Evolutionary conservation across 306 rosid genomes (phyloP).

Genomic region (Quercus dentata): DNA sequence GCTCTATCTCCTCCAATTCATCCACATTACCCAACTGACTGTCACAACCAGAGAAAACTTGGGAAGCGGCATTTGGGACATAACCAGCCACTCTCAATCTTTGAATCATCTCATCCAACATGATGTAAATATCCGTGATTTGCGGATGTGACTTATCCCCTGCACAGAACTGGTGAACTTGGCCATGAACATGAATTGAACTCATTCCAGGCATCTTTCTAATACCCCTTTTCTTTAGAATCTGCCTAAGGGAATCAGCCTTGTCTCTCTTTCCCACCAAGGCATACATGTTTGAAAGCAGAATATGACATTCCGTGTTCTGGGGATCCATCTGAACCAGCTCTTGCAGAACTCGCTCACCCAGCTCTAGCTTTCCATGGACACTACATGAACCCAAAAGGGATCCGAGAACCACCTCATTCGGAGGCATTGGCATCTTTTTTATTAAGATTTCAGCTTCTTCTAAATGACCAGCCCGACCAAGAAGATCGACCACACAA

Average conservation of each 20-base stretch:
- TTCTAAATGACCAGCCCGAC: constrained; percentile 62
- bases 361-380: constrained; percentile 50
- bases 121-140: constrained; percentile 42
- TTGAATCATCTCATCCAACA: constrained; percentile 57
- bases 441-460: constrained; percentile 49
- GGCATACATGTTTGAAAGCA: constrained; percentile 69
- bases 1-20: constrained; percentile 65
- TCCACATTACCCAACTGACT: constrained; percentile 22
- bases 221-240: constrained; percentile 48
- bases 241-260: constrained; percentile 54
- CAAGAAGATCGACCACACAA: constrained; percentile 69
- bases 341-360: constrained; percentile 49
- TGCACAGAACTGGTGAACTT: constrained; percentile 60
- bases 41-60: constrained; percentile 48
- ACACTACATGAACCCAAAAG: constrained; percentile 63
- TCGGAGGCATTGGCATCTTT: constrained; percentile 65
- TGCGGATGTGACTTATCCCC: constrained; percentile 62
- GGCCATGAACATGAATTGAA: constrained; percentile 47
- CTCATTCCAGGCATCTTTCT: constrained; percentile 74
- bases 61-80: constrained; percentile 52
- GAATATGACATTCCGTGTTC: constrained; percentile 57
- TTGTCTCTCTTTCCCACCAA: constrained; percentile 48
- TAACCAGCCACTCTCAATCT: constrained; percentile 58
- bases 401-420: constrained; percentile 69
- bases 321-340: constrained; percentile 54